Evolutionary conservation across 2,329 filamentous ascomycete genomes (phyloP).

Genomic region (Pseudogymnoascus sp.): DNA sequence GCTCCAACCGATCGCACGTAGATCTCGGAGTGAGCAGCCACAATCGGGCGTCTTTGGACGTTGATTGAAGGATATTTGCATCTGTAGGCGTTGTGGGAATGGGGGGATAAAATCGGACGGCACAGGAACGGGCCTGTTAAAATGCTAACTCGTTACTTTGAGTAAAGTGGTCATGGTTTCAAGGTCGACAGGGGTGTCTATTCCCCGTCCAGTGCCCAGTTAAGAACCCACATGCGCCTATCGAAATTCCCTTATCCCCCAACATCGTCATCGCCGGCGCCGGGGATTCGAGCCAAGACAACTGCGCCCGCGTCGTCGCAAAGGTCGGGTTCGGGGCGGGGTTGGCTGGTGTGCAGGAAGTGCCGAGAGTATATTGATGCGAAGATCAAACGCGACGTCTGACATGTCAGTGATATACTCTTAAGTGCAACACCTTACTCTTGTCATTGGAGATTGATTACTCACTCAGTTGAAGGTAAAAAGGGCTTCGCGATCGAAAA

Average conservation of each 20-base stretch:
- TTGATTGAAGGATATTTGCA: not conserved
- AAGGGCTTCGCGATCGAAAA: not conserved
- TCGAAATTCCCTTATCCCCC: constrained; percentile 1
- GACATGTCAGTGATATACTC: not conserved
- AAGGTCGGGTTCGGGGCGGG: not conserved
- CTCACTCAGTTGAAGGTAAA: not conserved
- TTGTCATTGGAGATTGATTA: not conserved
- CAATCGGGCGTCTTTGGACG: not conserved
- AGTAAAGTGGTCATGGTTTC: not conserved
- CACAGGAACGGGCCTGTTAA: not conserved
- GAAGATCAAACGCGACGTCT: not conserved
- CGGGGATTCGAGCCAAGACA: not conserved
- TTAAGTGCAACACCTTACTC: not conserved
- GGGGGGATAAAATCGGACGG: not conserved
- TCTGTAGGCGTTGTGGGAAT: not conserved
- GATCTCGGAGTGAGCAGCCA: not conserved
- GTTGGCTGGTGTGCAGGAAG: not conserved
- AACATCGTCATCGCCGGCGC: not conserved
- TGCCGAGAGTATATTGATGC: not conserved
- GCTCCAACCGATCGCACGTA: not conserved
- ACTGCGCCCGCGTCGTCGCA: not conserved
- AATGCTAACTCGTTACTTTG: not conserved
- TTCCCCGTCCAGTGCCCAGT: not conserved
- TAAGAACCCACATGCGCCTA: not conserved
- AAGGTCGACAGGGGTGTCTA: constrained; percentile 5